phyloP scores from a whole-genome alignment of 164 flowering plant genomes.

The Vitis amurensis region DNA sequence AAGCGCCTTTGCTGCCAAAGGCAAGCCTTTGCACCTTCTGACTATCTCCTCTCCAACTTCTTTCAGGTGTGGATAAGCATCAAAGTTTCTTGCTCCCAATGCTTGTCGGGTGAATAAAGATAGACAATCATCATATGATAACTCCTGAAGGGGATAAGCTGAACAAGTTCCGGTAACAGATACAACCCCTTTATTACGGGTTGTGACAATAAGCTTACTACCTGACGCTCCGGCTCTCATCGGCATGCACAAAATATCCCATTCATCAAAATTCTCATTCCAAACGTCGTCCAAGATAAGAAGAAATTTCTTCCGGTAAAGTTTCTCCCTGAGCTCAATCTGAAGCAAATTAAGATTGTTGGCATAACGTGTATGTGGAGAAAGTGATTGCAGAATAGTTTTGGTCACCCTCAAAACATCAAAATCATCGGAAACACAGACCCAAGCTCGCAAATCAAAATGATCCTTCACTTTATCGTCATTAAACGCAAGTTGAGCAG shows the following conservation, averaged over 20 bases:
- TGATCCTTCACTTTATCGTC: background rate
- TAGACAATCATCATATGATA: conserved; percentile 1
- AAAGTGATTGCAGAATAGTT: background rate
- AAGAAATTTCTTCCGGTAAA: conserved; percentile 3
- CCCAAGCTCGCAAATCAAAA: conserved; percentile 19
- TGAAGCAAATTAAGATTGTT: conserved; percentile 8
- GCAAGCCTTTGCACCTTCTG: conserved; percentile 11
- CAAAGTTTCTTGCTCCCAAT: background rate
- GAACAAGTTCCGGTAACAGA: background rate
- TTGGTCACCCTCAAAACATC: conserved; percentile 7
- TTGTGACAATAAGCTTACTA: conserved; percentile 12
- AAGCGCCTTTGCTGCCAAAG: conserved; percentile 13
- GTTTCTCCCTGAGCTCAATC: background rate
- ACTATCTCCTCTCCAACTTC: conserved; percentile 7
- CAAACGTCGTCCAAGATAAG: conserved; percentile 32
- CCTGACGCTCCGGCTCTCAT: background rate
- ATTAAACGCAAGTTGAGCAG: conserved; percentile 14
- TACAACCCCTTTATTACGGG: background rate
- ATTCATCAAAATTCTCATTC: conserved; percentile 6
- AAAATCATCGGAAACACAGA: conserved; percentile 15
- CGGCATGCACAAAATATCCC: background rate
- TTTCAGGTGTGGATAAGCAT: background rate
- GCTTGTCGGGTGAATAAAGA: conserved; percentile 5
- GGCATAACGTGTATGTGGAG: background rate
- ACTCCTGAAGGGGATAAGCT: background rate